Base-by-base conservation (phyloP, 2,329 filamentous ascomycete genomes). In the Colletotrichum musae region DNA sequence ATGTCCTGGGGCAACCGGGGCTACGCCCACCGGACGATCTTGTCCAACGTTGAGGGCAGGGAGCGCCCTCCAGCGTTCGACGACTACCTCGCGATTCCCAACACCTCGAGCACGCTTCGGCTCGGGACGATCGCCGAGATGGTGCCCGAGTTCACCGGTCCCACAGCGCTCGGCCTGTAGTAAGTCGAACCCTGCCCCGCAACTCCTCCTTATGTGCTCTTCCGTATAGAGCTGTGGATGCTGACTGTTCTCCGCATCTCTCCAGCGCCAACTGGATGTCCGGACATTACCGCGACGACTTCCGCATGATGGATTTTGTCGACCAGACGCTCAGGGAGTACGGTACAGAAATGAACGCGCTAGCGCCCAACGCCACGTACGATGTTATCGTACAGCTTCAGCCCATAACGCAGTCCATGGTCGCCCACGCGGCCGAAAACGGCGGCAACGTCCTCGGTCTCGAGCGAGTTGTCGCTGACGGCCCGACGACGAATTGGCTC, bases 401-500 rank as follows among this genome's bases (percentile, higher is more conserved):
- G 61, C 78, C 78, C 32, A 70, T 81, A n/a, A 77, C 77, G 0
- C 60, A 75, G 36, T 71, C 74, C 45, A 77, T 77, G 56, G 73
- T 79, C 16, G 47, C 60, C 15, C 71, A 76, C 58, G 71, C 71
- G 10, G 43, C 56, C 2, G 51, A 68, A 6, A 66, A 70, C 10
- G 79, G 78, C 7, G 79, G 78, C 10, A 80, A 80, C 59, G 70
- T 77, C 6, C 70, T 81, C 13, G 78, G 77, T 5, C 74, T 80
- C 7, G 77, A 80, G 59, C 73, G 57, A 2, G 51, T 80, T 62
- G 78, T 83, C 36, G 74, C 75, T 1, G 75, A 82, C 24, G 79
- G 80, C 2, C 79, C 80, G 9, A 74, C 78, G 5, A 65, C 77
- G 48, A 75, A 78, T 63, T 83, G 79, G 79, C 77, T 82, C 28